phyloP scores from a whole-genome alignment of 1,284 basidiomycete genomes.

The Chalciporus sp. region DNA sequence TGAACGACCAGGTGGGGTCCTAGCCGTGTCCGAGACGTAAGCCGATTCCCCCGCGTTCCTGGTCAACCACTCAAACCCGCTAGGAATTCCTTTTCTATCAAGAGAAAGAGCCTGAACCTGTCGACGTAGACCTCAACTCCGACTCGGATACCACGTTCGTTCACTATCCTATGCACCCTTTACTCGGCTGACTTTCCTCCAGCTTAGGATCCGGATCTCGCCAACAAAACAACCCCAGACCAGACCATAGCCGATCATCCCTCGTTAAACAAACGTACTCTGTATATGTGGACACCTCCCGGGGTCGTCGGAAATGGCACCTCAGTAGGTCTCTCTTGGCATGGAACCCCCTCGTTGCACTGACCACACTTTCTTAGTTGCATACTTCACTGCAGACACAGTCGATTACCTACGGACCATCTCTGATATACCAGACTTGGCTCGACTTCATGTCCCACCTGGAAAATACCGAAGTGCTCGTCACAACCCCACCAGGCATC shows the following conservation, averaged over 20 bases:
- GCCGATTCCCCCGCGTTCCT: slow-evolving; percentile 24
- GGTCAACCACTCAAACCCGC: slow-evolving; percentile 8
- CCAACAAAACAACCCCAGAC: slow-evolving; percentile 36
- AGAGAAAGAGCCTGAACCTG: slow-evolving; percentile 52
- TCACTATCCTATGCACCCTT: background rate
- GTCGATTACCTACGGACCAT: slow-evolving; percentile 57
- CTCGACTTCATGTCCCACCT: slow-evolving; percentile 53
- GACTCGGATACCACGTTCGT: slow-evolving; percentile 48
- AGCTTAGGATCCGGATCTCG: slow-evolving; percentile 38
- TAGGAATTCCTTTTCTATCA: slow-evolving; percentile 81
- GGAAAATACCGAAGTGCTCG: slow-evolving; percentile 69
- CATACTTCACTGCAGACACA: slow-evolving; percentile 69
- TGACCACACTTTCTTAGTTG: slow-evolving; percentile 46
- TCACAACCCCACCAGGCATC: slow-evolving; percentile 36
- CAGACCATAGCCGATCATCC: slow-evolving; percentile 46
- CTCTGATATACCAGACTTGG: slow-evolving; percentile 57
- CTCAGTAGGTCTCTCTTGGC: slow-evolving; percentile 53
- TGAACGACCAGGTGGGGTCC: slow-evolving; percentile 61
- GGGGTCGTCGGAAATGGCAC: slow-evolving; percentile 76
- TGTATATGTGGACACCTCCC: slow-evolving; percentile 62
- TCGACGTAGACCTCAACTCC: slow-evolving; percentile 47
- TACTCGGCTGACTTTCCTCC: slow-evolving; percentile 17
- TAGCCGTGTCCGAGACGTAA: slow-evolving; percentile 73
- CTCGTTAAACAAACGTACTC: slow-evolving; percentile 82
- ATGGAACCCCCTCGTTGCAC: slow-evolving; percentile 1